These are phyloP conservation scores for Emericellopsis atlantica DNA, from an alignment of 2,329 filamentous ascomycete species.

Conservation along the genomic window DNA sequence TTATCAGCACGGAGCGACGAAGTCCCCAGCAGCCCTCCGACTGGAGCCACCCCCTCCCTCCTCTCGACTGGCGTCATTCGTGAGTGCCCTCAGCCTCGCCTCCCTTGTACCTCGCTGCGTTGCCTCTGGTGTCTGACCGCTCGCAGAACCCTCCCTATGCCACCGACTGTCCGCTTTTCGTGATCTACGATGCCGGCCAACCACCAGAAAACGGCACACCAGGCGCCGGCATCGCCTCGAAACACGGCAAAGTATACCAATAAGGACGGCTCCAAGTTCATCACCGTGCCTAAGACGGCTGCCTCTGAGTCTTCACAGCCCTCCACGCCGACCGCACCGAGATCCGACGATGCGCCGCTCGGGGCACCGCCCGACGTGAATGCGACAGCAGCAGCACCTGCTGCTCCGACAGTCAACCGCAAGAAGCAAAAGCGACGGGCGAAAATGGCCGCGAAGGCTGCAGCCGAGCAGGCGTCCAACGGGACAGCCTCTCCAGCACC, in stretches of 20 bases:
- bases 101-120: conserved; percentile 1
- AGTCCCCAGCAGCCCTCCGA: neutral
- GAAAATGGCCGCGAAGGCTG: conserved; percentile 66
- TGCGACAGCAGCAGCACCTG: conserved; percentile 10
- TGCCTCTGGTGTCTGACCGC: neutral
- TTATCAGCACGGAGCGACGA: neutral
- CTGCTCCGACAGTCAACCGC: conserved; percentile 55
- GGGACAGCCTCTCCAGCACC: conserved; percentile 24
- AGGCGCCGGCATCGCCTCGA: conserved; percentile 37
- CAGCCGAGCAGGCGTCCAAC: conserved; percentile 25
- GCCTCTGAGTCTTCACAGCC: conserved; percentile 40
- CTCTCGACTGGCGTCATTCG: conserved; percentile 1
- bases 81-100: conserved; percentile 1
- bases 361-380: conserved; percentile 8
- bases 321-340: conserved; percentile 33
- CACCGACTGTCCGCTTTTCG: conserved; percentile 17
- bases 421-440: conserved; percentile 92
- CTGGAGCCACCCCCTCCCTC: neutral
- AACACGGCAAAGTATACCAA: conserved; percentile 51
- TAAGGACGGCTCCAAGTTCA: conserved; percentile 58
- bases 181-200: conserved; percentile 37
- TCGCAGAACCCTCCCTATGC: conserved; percentile 14
- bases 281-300: conserved; percentile 47
- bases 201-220: conserved; percentile 34
- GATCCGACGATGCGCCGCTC: conserved; percentile 18